Evolutionary conservation across 1,284 basidiomycete species (phyloP), one percentile per base, ranked within the genome.

Genomic region (Cutaneotrichosporon daszewskae): DNA sequence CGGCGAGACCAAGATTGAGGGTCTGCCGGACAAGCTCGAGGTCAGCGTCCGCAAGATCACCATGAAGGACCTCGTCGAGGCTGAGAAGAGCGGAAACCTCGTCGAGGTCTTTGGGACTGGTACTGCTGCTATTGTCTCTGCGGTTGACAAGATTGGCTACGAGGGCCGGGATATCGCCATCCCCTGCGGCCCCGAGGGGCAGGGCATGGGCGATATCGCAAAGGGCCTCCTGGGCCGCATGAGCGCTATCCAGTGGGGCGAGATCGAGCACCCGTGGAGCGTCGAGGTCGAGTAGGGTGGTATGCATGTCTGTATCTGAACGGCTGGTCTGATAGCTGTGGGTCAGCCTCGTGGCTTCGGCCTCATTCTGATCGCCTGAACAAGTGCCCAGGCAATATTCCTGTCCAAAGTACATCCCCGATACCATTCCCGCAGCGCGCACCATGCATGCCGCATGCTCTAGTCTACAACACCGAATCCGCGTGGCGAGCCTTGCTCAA

Each of bases 91-190:
- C 14, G 87, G 89, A 10, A 75, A 73, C 13, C 77, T 98, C 25
- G 76, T 88, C 19, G 94, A 99, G 72, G 79, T 96, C 53, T 99
- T 98, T 63, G 95, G 94, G 38, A 77, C 86, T 17, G 94, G 90
- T 16, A 98, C 91, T 2, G 91, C 91, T 0, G 90, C 87, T 14
- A 80, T 90, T 33, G 83, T 91, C 54, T 83, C 82, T 41, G 81
- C 87, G 3, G 84, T 91, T 9, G 79, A 87, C 66, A 80, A 65
- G 67, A 87, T 92, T 62, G 91, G 91, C 9, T 97, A 95, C 74
- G 63, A 84, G 47, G 92, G 87, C 13, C 75, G 80, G 57, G 90
- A 97, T 60, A 76, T 97, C 26, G 64, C 73, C 32, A 82, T 98
- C 45, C 94, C 94, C 3, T 85, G 83, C 5, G 88, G 85, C n/a